Conservation (phyloP, 805 yeast genomes). For the Priceomyces carsonii region DNA sequence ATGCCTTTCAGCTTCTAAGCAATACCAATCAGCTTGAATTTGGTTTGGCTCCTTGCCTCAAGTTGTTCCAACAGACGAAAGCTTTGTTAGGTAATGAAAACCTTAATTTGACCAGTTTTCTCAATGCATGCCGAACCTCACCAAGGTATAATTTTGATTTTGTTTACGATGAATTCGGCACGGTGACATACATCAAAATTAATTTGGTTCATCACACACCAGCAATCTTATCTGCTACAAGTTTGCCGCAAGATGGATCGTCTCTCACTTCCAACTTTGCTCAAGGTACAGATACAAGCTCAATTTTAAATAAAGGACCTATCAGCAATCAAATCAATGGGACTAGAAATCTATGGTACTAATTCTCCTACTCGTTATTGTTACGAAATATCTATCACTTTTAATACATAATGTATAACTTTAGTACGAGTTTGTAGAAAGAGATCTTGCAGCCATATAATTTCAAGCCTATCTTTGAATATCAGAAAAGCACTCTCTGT, state of each 20-base stretch:
- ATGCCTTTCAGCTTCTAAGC: slow-evolving; percentile 39
- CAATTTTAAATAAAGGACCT: slow-evolving; percentile 6
- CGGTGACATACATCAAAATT: slow-evolving; percentile 43
- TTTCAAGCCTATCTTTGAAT: too few species aligned
- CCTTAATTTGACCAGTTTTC: slow-evolving; percentile 32
- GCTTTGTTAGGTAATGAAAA: slow-evolving; percentile 25
- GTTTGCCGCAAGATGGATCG: slow-evolving; percentile 10
- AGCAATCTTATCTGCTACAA: slow-evolving; percentile 13
- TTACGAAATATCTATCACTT: too few species aligned
- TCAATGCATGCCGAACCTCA: slow-evolving; percentile 26
- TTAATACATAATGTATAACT: too few species aligned
- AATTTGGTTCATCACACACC: slow-evolving; percentile 6
- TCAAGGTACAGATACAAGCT: slow-evolving; percentile 4
- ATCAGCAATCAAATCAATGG: slow-evolving; percentile 5
- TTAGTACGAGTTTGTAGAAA: too few species aligned
- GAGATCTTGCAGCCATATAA: too few species aligned
- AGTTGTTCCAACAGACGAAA: slow-evolving; percentile 33
- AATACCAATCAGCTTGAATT: slow-evolving; percentile 35
- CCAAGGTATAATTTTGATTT: slow-evolving; percentile 40
- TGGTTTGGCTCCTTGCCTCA: slow-evolving; percentile 35
- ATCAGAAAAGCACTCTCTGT: too few species aligned
- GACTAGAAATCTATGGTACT: slow-evolving; percentile 11
- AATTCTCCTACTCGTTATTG: background rate
- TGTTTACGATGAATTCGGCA: slow-evolving; percentile 46
- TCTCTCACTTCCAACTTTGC: slow-evolving; percentile 1